These are phyloP conservation scores for Triticum urartu DNA, from an alignment of 176 grass and related monocot genomes.

Conservation along the genomic window DNA sequence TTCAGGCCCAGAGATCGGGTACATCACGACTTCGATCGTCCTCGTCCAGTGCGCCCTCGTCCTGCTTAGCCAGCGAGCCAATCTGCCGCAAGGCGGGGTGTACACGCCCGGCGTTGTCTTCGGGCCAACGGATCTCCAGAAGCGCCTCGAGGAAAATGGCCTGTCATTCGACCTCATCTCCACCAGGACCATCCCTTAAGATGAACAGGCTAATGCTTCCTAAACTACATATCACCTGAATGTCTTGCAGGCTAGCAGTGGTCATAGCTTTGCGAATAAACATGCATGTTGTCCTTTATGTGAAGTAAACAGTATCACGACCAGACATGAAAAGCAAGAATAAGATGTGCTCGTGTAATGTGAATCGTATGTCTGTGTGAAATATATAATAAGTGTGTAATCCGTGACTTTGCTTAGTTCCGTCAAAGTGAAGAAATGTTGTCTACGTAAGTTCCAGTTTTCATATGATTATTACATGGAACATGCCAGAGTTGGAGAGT, in stretches of 20 bases:
- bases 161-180: constrained; percentile 64
- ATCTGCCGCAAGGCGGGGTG: constrained; percentile 76
- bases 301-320: neutral
- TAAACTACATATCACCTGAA: neutral
- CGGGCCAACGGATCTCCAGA: constrained; percentile 73
- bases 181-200: neutral
- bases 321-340: neutral
- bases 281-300: neutral
- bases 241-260: neutral
- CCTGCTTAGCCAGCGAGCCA: constrained; percentile 55
- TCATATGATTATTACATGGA: no score
- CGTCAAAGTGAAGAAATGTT: no score
- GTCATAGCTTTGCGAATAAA: no score
- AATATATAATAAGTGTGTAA: no score
- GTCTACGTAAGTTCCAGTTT: no score
- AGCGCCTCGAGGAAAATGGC: constrained; percentile 71
- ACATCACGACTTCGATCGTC: constrained; percentile 71
- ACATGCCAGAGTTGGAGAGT: no score
- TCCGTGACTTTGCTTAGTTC: no score
- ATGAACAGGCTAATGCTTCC: neutral
- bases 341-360: neutral
- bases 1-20: constrained; percentile 72
- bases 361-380: neutral
- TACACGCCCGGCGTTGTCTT: constrained; percentile 62
- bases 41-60: constrained; percentile 75